phyloP scores from a whole-genome alignment of 148 eudicot species.

The Arctostaphylos glauca region DNA sequence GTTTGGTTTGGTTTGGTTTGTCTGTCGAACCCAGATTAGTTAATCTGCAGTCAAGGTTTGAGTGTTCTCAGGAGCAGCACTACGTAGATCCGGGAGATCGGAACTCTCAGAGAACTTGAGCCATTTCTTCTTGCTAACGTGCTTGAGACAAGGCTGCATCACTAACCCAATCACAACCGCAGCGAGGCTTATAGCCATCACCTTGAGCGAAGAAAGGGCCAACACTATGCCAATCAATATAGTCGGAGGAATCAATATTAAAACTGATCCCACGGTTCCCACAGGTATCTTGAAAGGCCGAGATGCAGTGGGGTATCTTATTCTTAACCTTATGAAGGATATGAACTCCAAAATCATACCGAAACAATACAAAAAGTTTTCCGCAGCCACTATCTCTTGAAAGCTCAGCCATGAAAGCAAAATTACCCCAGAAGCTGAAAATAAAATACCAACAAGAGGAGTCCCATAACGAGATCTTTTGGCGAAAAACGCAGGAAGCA shows the following conservation, averaged over 20 bases:
- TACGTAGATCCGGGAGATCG: conserved; percentile 1
- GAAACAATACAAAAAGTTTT: conserved; percentile 12
- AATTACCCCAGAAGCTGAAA: conserved; percentile 15
- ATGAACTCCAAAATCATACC: conserved; percentile 15
- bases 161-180: conserved; percentile 10
- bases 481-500: conserved; percentile 13
- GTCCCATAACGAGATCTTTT: conserved; percentile 17
- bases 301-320: conserved; percentile 12
- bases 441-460: conserved; percentile 12
- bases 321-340: conserved; percentile 8
- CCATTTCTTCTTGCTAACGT: neutral
- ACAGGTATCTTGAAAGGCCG: conserved; percentile 17
- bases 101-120: conserved; percentile 9
- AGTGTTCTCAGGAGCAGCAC: neutral
- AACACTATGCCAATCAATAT: conserved; percentile 9
- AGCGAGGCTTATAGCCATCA: neutral
- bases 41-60: neutral
- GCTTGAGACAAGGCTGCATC: conserved; percentile 14
- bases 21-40: too few relatives aligned
- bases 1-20: too few relatives aligned
- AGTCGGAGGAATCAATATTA: conserved; percentile 14
- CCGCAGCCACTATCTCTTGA: conserved; percentile 10
- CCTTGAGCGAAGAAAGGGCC: conserved; percentile 18
- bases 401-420: conserved; percentile 16
- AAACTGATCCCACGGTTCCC: conserved; percentile 8